Percentiles rank a stretch among this genome's conserved stretches.
Evolutionary conservation across 2,329 filamentous ascomycete species (phyloP).

Genomic region (Decorospora gaudefroyi): DNA sequence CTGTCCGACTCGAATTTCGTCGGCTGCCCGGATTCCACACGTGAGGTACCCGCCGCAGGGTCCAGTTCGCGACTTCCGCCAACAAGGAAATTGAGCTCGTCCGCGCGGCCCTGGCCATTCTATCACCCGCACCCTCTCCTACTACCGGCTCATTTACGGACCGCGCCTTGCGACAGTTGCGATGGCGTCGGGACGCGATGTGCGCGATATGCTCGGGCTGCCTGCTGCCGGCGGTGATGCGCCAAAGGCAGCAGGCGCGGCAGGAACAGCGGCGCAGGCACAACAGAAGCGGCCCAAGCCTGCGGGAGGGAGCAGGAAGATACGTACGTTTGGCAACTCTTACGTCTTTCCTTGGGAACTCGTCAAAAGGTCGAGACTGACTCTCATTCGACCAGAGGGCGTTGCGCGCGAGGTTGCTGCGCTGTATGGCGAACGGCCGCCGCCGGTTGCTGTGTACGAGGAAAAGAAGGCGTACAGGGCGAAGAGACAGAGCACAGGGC

Average conservation of each 20-base stretch:
- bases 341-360: constrained; percentile 23
- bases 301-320: constrained; percentile 57
- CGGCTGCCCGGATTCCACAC: constrained; percentile 10
- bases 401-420: constrained; percentile 50
- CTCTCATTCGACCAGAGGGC: constrained; percentile 39
- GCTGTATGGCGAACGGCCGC: constrained; percentile 49
- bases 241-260: constrained; percentile 42
- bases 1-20: constrained; percentile 9
- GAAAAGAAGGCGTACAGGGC: constrained; percentile 48
- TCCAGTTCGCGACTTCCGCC: constrained; percentile 19
- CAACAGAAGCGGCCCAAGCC: constrained; percentile 78
- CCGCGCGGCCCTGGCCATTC: constrained; percentile 32
- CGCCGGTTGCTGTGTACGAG: constrained; percentile 49
- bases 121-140: constrained; percentile 33
- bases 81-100: constrained; percentile 23
- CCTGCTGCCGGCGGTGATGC: constrained; percentile 57
- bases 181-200: constrained; percentile 60
- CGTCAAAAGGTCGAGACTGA: constrained; percentile 29
- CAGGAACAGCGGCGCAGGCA: constrained; percentile 47
- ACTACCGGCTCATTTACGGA: constrained; percentile 24
- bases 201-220: constrained; percentile 86
- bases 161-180: constrained; percentile 25
- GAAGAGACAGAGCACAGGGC: constrained; percentile 47
- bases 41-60: constrained; percentile 17
- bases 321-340: constrained; percentile 50